Percentiles rank a stretch among this genome's conserved stretches.
Conservation (phyloP, 1,139 yeast species). For the Geotrichum histeridarum region DNA sequence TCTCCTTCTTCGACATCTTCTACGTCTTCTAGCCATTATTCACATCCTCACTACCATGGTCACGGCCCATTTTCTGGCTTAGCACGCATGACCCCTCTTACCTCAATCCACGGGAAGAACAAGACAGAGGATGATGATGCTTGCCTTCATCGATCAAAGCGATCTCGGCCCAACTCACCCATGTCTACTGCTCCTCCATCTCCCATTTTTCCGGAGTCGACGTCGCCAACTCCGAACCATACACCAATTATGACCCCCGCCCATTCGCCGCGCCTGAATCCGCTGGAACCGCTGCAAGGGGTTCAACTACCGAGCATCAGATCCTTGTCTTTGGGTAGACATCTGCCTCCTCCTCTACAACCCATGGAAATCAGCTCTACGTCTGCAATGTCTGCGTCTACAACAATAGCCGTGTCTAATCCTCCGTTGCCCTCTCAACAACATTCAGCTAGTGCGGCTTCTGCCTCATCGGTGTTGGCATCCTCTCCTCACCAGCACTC, state of each 20-base stretch:
- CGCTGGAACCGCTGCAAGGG: conserved; percentile 34
- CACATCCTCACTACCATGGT: conserved; percentile 25
- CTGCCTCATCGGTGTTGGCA: conserved; percentile 1
- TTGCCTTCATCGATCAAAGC: conserved; percentile 51
- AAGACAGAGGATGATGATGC: conserved; percentile 40
- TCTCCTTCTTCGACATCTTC: conserved; percentile 22
- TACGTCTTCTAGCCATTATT: conserved; percentile 18
- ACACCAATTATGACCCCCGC: conserved; percentile 59
- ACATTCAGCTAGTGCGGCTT: background rate
- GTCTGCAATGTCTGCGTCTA: conserved; percentile 10
- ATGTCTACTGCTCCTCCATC: conserved; percentile 61
- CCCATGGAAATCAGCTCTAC: conserved; percentile 34
- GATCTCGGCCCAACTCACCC: conserved; percentile 77
- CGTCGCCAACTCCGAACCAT: conserved; percentile 49
- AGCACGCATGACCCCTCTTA: conserved; percentile 53
- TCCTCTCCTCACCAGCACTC: conserved; percentile 4
- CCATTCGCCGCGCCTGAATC: conserved; percentile 48
- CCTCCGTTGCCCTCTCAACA: conserved; percentile 1
- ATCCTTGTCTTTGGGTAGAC: conserved; percentile 36
- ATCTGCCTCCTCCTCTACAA: conserved; percentile 37
- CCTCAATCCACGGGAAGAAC: conserved; percentile 30
- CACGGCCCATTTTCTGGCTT: conserved; percentile 44
- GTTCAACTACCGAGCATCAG: conserved; percentile 41
- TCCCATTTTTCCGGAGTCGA: conserved; percentile 39
- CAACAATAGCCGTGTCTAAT: conserved; percentile 2